Base-by-base conservation (phyloP, 1,284 basidiomycete genomes). In the Mycena citricolor region DNA sequence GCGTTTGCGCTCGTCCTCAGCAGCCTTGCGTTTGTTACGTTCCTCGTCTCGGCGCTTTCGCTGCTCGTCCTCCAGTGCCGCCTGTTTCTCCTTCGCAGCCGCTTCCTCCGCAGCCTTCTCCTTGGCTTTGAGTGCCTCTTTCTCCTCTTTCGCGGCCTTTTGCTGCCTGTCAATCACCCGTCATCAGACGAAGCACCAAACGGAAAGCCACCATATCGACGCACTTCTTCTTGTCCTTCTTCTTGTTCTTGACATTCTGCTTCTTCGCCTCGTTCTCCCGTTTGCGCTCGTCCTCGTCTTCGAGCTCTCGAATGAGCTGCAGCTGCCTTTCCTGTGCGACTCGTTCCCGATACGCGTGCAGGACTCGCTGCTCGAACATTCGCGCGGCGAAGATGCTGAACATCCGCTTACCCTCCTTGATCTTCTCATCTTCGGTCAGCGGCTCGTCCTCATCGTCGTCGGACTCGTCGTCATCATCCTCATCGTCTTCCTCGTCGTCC, bases 301-400 rank as follows among this genome's bases (percentile, higher is more conserved):
- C 92, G 23, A 95, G 78, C 64, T 95, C 93, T 30, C 87, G 81
- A 39, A 95, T 73, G 8, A 95, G 74, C 58, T 94, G 90, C 48
- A 85, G 71, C 65, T 94, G 91, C 56, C 90, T 79, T 64, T 94
- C 90, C 62, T 91, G 89, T 16, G 93, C 91, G n/a, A 94, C 86
- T 57, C 85, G 84, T 69, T 94, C 93, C 42, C 90, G 83, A 63
- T 93, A 95, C 5, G 92, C 90, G 56, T 92, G 86, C 42, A 97
- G 79, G n/a, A 44, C 95, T 20, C 95, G 47, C 42, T 44, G 47
- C 71, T 99, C 95, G 64, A 99, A 98, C 93, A 98, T 97, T 44
- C 97, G 84, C 29, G 95, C 95, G n/a, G 95, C 95, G 63, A 98
- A 99, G 68, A 99, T 97, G 56, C 94, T 94, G 74, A 99, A 99